phyloP scores from a whole-genome alignment of 2,329 filamentous ascomycete species.

The Fusarium begoniae region DNA sequence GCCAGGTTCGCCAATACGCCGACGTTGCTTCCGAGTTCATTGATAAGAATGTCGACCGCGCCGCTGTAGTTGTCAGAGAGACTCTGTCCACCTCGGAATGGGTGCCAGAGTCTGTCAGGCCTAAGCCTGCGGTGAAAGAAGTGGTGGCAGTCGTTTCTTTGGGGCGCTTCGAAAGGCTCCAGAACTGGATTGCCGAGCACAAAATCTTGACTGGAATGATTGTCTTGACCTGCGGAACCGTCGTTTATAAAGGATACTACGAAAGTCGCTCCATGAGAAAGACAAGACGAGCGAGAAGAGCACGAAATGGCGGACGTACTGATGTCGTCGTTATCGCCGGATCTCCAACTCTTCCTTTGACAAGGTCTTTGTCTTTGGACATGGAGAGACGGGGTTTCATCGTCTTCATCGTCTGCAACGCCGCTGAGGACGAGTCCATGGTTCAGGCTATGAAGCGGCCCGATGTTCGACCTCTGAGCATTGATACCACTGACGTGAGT shows the following conservation, averaged over 20 bases:
- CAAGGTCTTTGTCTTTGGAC: conserved; percentile 83
- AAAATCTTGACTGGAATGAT: conserved; percentile 77
- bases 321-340: conserved; percentile 91
- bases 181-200: conserved; percentile 77
- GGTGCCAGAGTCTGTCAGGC: conserved; percentile 75
- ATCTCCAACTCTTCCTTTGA: conserved; percentile 85
- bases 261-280: conserved; percentile 68
- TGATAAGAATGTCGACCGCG: conserved; percentile 81
- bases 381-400: conserved; percentile 92
- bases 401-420: conserved; percentile 88
- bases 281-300: conserved; percentile 78
- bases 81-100: conserved; percentile 73
- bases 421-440: conserved; percentile 82
- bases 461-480: conserved; percentile 82
- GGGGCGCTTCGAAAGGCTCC: conserved; percentile 61
- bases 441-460: conserved; percentile 79
- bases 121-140: conserved; percentile 57
- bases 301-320: conserved; percentile 82
- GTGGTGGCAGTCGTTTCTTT: conserved; percentile 48
- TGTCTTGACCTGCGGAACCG: conserved; percentile 75
- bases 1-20: conserved; percentile 75
- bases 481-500: conserved; percentile 84
- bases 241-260: conserved; percentile 61
- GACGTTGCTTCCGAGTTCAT: conserved; percentile 80
- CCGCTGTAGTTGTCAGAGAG: conserved; percentile 76